These are phyloP conservation scores for Fagus sylvatica DNA, from an alignment of 306 rosid species.

Conservation along the genomic window DNA sequence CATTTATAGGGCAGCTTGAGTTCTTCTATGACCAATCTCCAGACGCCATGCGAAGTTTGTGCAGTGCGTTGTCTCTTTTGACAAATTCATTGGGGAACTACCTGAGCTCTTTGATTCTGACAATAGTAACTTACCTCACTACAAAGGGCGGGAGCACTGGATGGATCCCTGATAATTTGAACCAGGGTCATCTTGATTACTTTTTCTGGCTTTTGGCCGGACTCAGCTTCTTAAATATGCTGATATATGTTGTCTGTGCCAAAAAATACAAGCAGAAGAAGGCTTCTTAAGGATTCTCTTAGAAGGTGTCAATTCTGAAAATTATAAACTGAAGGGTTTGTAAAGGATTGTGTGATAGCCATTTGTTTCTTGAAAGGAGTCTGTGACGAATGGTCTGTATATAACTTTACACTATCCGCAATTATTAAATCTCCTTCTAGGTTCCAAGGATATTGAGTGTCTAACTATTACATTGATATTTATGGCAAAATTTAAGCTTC, in stretches of 20 bases:
- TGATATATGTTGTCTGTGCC: constrained; percentile 64
- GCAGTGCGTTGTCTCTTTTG: constrained; percentile 86
- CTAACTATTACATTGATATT: neutral
- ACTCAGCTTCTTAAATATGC: constrained; percentile 71
- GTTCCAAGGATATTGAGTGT: neutral
- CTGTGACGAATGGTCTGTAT: neutral
- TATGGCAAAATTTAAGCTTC: neutral
- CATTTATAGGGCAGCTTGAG: constrained; percentile 88
- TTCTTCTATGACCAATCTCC: constrained; percentile 98
- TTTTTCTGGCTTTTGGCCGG: constrained; percentile 91
- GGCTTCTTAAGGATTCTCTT: constrained; percentile 47
- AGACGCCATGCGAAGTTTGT: constrained; percentile 93
- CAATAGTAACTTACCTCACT: constrained; percentile 73
- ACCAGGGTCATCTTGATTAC: constrained; percentile 77
- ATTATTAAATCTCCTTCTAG: neutral
- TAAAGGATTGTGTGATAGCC: neutral
- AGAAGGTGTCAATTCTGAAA: neutral
- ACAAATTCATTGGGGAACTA: constrained; percentile 81
- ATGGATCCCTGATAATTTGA: constrained; percentile 91
- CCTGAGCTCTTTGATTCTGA: constrained; percentile 80
- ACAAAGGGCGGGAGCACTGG: constrained; percentile 62
- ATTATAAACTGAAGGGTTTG: neutral
- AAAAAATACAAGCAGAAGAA: constrained; percentile 65
- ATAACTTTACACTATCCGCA: neutral
- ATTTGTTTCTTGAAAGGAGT: neutral